Conservation (phyloP, 352 stramenopile species). For the Blastocystis sp. region DNA sequence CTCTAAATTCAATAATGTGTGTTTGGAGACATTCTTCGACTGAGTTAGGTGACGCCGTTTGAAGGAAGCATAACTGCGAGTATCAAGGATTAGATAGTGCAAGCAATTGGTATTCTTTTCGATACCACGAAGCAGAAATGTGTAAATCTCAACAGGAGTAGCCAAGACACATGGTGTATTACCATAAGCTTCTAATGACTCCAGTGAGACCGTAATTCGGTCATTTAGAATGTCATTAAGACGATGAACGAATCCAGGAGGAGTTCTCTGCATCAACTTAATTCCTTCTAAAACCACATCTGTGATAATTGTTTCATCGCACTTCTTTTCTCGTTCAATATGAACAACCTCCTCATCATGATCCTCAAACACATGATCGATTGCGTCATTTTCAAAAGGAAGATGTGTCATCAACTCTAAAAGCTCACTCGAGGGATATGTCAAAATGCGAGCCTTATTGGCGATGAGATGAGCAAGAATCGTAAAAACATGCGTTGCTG, state of each 20-base stretch:
- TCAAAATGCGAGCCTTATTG: constrained; percentile 47
- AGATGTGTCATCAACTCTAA: constrained; percentile 63
- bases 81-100: constrained; percentile 47
- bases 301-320: constrained; percentile 11
- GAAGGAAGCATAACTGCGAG: not conserved
- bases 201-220: not conserved
- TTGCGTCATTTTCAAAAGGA: constrained; percentile 46
- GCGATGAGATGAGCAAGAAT: constrained; percentile 63
- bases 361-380: constrained; percentile 1
- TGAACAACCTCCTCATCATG: not conserved
- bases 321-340: not conserved
- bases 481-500: constrained; percentile 39
- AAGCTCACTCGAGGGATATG: constrained; percentile 19
- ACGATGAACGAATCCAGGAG: constrained; percentile 43
- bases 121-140: constrained; percentile 34
- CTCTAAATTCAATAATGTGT: constrained; percentile 44
- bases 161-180: not conserved
- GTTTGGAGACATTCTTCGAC: constrained; percentile 16
- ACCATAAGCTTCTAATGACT: constrained; percentile 16
- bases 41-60: not conserved
- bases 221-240: constrained; percentile 62
- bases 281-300: constrained; percentile 20
- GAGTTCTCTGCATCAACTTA: constrained; percentile 37
- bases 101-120: constrained; percentile 44
- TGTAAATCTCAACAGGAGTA: constrained; percentile 37